Conservation (phyloP, 2,329 filamentous ascomycete genomes). For the Drechslerella dactyloides region DNA sequence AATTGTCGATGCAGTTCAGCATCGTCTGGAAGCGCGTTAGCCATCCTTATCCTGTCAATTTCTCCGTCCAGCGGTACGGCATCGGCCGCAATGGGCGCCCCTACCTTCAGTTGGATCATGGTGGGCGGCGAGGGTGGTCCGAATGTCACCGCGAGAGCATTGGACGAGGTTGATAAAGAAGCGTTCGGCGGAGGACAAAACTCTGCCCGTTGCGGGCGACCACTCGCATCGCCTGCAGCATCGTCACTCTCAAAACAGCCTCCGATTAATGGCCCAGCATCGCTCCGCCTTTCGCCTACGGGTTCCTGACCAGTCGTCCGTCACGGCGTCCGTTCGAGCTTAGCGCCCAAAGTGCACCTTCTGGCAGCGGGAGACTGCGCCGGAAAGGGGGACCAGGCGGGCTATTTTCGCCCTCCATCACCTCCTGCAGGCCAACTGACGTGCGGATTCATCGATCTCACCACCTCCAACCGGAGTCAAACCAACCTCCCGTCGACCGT, state of each 20-base stretch:
- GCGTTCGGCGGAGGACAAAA: conserved; percentile 7
- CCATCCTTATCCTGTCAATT: background rate
- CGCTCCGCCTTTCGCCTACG: conserved; percentile 11
- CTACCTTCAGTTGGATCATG: conserved; percentile 92
- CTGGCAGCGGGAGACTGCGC: background rate
- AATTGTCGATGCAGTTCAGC: conserved; percentile 99
- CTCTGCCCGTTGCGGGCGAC: conserved; percentile 19
- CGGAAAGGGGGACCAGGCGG: background rate
- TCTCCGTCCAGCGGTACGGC: no score
- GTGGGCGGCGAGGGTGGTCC: conserved; percentile 60
- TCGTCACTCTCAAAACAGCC: no score
- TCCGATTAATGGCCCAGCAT: conserved; percentile 1
- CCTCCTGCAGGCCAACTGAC: no score
- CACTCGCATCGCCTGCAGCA: no score
- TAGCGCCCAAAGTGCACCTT: no score
- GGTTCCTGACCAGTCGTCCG: no score
- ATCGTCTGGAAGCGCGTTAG: conserved; percentile 70
- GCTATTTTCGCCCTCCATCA: no score
- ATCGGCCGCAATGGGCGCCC: no score
- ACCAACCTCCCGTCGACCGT: background rate
- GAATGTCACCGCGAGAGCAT: conserved; percentile 36
- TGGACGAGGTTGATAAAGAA: conserved; percentile 11
- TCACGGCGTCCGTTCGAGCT: conserved; percentile 6
- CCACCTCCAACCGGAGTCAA: no score
- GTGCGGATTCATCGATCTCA: no score